A percentile compares a stretch with the other conserved stretches of the same genome.
phyloP scores from a whole-genome alignment of 2,329 filamentous ascomycete species.

The Fusarium sarcochroum region DNA sequence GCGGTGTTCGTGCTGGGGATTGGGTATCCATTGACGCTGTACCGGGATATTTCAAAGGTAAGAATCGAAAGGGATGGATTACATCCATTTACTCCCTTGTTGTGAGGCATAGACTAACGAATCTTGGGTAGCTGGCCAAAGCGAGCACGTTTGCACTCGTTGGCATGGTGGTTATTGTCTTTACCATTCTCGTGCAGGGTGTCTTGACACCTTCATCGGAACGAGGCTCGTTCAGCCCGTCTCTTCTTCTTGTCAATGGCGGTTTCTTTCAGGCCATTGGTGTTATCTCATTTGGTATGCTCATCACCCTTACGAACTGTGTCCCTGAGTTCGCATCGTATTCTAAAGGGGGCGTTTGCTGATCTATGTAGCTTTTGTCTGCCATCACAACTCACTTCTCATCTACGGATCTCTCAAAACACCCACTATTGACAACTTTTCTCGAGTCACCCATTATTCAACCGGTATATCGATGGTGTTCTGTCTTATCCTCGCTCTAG shows the following conservation, averaged over 20 bases:
- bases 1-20: conserved; percentile 87
- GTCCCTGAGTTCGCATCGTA: neutral
- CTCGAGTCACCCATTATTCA: conserved; percentile 92
- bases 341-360: neutral
- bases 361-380: conserved; percentile 68
- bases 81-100: neutral
- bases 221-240: conserved; percentile 78
- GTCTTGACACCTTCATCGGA: conserved; percentile 78
- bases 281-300: conserved; percentile 94
- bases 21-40: conserved; percentile 92
- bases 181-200: conserved; percentile 89
- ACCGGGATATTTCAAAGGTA: conserved; percentile 97
- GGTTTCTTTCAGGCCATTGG: conserved; percentile 97
- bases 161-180: conserved; percentile 91
- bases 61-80: conserved; percentile 38
- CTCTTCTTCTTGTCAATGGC: conserved; percentile 82
- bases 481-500: conserved; percentile 88
- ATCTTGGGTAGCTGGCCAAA: conserved; percentile 81
- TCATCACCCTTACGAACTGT: too few relatives aligned
- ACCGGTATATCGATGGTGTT: conserved; percentile 92
- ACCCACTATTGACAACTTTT: conserved; percentile 95
- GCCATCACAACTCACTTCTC: conserved; percentile 94
- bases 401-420: conserved; percentile 97
- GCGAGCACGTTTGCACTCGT: conserved; percentile 93
- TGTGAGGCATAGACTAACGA: conserved; percentile 25